These are phyloP conservation scores for Boehmeria nivea DNA, from an alignment of 306 rosid genomes.

Conservation along the genomic window DNA sequence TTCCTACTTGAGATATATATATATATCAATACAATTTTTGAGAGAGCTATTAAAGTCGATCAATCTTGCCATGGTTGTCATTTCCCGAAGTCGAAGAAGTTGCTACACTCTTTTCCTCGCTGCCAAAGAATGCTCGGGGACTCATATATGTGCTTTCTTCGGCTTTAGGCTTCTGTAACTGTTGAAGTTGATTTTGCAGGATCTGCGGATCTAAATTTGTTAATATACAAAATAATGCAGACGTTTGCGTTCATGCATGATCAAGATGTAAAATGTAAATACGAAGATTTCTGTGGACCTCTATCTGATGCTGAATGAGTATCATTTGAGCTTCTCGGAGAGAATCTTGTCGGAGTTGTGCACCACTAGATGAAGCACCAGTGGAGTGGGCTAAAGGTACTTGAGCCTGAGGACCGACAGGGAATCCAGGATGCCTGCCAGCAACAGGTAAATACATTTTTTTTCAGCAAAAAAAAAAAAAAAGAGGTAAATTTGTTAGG, in stretches of 20 bases:
- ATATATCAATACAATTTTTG: neutral
- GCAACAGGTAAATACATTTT: neutral
- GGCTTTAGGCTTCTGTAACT: conserved; percentile 37
- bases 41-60: neutral
- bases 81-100: conserved; percentile 24
- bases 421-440: conserved; percentile 62
- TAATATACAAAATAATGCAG: neutral
- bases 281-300: conserved; percentile 38
- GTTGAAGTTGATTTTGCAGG: conserved; percentile 57
- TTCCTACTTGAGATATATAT: neutral
- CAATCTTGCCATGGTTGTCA: conserved; percentile 20
- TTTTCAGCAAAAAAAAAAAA: no score
- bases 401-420: conserved; percentile 44
- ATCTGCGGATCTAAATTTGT: conserved; percentile 28
- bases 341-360: conserved; percentile 31
- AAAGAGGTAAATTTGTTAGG: neutral
- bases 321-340: conserved; percentile 57
- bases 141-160: conserved; percentile 25
- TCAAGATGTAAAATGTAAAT: neutral
- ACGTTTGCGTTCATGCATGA: neutral
- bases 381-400: conserved; percentile 31
- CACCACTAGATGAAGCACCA: conserved; percentile 33
- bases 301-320: conserved; percentile 53
- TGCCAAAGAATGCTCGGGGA: conserved; percentile 32
- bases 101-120: conserved; percentile 48